Base-by-base conservation (phyloP, 1,284 basidiomycete genomes). In the Puccinia sorghi region DNA sequence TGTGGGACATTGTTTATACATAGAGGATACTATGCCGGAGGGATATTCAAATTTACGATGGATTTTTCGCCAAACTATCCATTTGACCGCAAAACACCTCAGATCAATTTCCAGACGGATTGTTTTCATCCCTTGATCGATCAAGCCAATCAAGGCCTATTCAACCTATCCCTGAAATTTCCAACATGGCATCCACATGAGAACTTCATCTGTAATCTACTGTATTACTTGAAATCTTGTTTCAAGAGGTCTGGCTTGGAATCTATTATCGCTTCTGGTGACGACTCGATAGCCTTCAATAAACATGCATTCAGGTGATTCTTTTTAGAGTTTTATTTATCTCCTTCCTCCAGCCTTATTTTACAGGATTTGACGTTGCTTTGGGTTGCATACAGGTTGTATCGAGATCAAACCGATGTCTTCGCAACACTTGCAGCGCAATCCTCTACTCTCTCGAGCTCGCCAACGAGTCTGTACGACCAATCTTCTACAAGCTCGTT, bases 121-220 rank as follows among this genome's bases (percentile, higher is more conserved):
- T 71, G 67, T n/a, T 79, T 79, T 64, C 76, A 79, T 72, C 76
- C 76, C 22, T 54, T 79, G 48, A 67, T 79, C 43, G 76, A 79
- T 39, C 76, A 72, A 46, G 52, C 67, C 20, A 41, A 52, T 32
- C 57, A 67, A n/a, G 54, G 56, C 50, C 25, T 46, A 13, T 79
- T 79, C 46, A 64, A 79, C 61, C 46, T 63, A 5, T 9, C 57
- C 46, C 32, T 48, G 5, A 72, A 59, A 43, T 79, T 79, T 25
- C 56, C 67, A 2, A 27, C 37, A 27, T 79, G 76, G 76, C 13
- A 43, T 0, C 59, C 76, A 6, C 39, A 63, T 13, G 32, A 59
- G 27, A 69, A 71, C 61, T 72, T 71, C 20, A 50, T 79, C 15
- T 59, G 32, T 11, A 43, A 72, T 50, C 32, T 79, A 52, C 50